These are phyloP conservation scores for Angophora floribunda DNA, from an alignment of 345 rosid genomes.

Conservation along the genomic window DNA sequence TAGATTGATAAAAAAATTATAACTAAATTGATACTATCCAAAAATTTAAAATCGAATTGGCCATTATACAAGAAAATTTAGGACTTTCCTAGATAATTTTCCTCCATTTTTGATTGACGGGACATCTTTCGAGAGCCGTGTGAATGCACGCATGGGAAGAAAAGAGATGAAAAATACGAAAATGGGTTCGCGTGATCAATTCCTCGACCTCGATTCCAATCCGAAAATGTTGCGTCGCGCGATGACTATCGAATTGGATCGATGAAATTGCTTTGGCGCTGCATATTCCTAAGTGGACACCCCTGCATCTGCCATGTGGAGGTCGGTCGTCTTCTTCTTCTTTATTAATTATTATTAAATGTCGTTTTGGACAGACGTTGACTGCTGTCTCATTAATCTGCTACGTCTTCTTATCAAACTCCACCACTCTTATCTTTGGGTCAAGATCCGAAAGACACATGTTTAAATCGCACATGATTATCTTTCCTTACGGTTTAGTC, in stretches of 20 bases:
- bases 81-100: accelerated
- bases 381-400: not conserved
- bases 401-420: not conserved
- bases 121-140: not conserved
- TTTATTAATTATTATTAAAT: not conserved
- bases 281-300: not conserved
- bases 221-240: not conserved
- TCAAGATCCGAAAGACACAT: not conserved
- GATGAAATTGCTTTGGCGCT: not conserved
- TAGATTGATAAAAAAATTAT: too few species aligned
- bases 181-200: too few species aligned
- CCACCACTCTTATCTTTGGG: not conserved
- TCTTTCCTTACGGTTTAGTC: not conserved
- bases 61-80: too few species aligned
- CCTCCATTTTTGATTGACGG: accelerated
- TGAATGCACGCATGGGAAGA: not conserved
- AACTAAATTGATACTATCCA: too few species aligned
- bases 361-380: not conserved
- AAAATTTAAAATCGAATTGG: too few species aligned
- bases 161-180: not conserved
- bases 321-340: not conserved
- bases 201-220: not conserved
- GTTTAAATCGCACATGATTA: not conserved
- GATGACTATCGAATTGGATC: not conserved
- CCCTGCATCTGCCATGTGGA: not conserved